phyloP scores from a whole-genome alignment of 1,139 yeast genomes.

The Eremothecium sinecaudum region DNA sequence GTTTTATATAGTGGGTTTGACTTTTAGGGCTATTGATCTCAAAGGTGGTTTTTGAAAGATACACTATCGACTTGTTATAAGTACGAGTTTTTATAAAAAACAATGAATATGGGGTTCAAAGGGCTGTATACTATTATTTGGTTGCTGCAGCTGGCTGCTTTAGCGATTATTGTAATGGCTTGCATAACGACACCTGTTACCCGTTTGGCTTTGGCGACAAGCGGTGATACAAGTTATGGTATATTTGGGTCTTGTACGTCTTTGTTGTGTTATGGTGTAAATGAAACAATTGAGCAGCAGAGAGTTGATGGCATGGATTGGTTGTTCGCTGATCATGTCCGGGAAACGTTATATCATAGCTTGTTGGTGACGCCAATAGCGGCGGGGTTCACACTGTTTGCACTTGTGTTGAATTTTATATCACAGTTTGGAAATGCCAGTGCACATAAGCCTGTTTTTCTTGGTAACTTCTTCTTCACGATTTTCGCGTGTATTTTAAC shows the following conservation, averaged over 20 bases:
- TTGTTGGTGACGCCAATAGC: constrained; percentile 77
- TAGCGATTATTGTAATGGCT: constrained; percentile 43
- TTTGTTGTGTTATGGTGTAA: no score
- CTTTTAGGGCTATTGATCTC: no score
- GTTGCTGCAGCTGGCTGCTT: constrained; percentile 32
- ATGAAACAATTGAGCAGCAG: constrained; percentile 35
- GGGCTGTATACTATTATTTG: constrained; percentile 25
- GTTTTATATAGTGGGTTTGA: no score
- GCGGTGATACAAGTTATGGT: constrained; percentile 56
- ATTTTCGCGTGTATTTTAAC: constrained; percentile 44
- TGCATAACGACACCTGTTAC: constrained; percentile 54
- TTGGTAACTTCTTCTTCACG: constrained; percentile 31
- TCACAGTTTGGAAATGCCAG: constrained; percentile 30
- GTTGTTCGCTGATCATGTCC: constrained; percentile 45
- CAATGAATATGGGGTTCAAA: constrained; percentile 9
- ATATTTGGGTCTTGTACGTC: constrained; percentile 71
- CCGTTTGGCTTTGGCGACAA: constrained; percentile 41
- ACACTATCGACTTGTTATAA: no score
- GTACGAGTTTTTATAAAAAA: no score
- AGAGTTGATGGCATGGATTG: constrained; percentile 34
- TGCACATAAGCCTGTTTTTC: constrained; percentile 30
- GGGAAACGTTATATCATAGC: constrained; percentile 59
- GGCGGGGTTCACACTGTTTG: constrained; percentile 47
- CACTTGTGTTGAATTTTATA: constrained; percentile 38
- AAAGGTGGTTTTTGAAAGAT: no score